Evolutionary conservation across 1,139 yeast genomes (phyloP), one percentile per base, ranked within the genome.

Genomic region (Meyerozyma sp.): DNA sequence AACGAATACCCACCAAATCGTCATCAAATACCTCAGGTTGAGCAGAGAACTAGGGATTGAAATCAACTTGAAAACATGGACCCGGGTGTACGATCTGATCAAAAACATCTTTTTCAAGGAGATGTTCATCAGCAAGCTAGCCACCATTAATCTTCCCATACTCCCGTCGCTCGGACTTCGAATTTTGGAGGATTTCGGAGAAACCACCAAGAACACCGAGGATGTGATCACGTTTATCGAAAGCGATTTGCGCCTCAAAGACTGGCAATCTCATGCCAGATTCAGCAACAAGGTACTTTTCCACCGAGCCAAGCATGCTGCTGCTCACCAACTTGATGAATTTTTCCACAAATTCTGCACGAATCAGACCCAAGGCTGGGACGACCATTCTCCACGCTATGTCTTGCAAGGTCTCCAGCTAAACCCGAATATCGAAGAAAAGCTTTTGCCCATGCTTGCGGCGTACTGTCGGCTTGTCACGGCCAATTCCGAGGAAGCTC

Each of bases 61-160:
- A n/a, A 58, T 63, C 30, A 61, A 70, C 49, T 54, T 72, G 43
- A 54, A 61, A 7, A 71, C 76, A 1, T 70, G 68, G 61, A 61
- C 58, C 42, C 51, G 75, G 38, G 55, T 73, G 11, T 73, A 72
- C 49, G 71, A 67, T 44, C 61, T 70, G 48, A 64, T 71, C 35
- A 55, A 54, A 43, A 71, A 70, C 46, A 59, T 68, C 2, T 68
- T 67, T 42, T 51, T 72, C 25, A 66, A 69, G 41, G 77, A 73
- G 46, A 47, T 57, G 36, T 68, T 66, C 41, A 56, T 72, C 28
- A 63, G 66, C 43, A 58, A 55, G 39, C 56, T 71, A 40, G 64
- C 64, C 38, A 49, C 56, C 35, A 53, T 66, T 21, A 61, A 64
- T 36, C 49, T 72, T 9, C 75, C 76, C 3, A 57, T 72, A 4